Percentiles rank a stretch among this genome's conserved stretches.
Conservation (phyloP, 805 yeast genomes). For the Sugiyamaella chiloensis region DNA sequence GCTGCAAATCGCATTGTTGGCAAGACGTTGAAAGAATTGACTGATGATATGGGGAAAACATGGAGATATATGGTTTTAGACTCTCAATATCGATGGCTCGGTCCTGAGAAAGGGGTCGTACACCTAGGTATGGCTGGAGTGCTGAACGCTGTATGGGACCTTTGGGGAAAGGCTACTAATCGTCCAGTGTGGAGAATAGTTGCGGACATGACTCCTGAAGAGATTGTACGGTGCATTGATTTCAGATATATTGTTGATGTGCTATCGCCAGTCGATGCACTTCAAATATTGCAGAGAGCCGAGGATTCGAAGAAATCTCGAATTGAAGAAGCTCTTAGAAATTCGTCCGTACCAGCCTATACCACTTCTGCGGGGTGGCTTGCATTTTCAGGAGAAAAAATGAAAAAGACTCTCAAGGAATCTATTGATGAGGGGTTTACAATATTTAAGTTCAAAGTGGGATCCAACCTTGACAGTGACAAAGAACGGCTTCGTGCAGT, state of each 20-base stretch:
- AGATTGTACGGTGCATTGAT: conserved; percentile 39
- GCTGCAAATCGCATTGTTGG: conserved; percentile 37
- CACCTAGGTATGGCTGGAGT: conserved; percentile 41
- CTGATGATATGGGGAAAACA: conserved; percentile 38
- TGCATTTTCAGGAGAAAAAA: conserved; percentile 40
- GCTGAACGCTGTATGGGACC: conserved; percentile 41
- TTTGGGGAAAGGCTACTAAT: conserved; percentile 39
- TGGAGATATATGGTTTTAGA: conserved; percentile 41
- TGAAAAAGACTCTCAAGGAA: conserved; percentile 34
- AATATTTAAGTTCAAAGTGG: conserved; percentile 41
- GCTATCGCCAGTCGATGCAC: conserved; percentile 39
- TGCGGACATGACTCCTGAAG: conserved; percentile 41
- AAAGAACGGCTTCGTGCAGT: conserved; percentile 35
- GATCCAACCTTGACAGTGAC: conserved; percentile 37
- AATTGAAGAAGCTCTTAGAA: conserved; percentile 32
- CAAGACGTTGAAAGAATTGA: conserved; percentile 31
- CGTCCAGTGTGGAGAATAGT: conserved; percentile 42
- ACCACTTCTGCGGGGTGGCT: conserved; percentile 46
- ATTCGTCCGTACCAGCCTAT: conserved; percentile 41
- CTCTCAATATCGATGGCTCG: conserved; percentile 42
- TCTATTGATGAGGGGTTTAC: conserved; percentile 39
- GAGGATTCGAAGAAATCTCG: conserved; percentile 32
- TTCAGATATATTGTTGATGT: conserved; percentile 41
- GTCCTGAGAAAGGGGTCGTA: conserved; percentile 42
- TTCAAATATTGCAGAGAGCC: conserved; percentile 32